Conservation (phyloP, 169 alveolate genomes). For the Eimeria sp. region DNA sequence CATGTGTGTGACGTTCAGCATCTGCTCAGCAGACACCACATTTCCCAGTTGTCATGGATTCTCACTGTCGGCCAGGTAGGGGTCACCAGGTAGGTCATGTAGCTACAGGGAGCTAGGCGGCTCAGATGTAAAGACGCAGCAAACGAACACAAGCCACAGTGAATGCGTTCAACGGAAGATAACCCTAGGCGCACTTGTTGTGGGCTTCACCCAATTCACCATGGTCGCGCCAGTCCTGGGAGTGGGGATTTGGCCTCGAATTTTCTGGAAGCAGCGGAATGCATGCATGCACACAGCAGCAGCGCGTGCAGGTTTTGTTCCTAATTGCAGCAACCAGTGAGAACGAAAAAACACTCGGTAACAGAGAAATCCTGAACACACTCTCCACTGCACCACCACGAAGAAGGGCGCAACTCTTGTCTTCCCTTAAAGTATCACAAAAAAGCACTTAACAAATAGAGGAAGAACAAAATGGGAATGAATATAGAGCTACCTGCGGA, state of each 20-base stretch:
- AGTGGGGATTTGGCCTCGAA: constrained; percentile 55
- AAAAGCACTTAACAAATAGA: not conserved
- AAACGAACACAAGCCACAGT: not conserved
- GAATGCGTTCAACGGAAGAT: not conserved
- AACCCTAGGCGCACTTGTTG: constrained; percentile 27
- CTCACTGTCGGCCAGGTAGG: not conserved
- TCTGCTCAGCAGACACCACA: not conserved
- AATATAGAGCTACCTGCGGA: not conserved
- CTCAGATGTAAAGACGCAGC: not conserved
- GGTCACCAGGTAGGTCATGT: not conserved
- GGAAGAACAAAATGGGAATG: not conserved
- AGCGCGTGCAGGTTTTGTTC: not conserved
- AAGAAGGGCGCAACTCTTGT: not conserved
- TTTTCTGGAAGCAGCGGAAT: constrained; percentile 15
- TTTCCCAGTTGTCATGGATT: not conserved
- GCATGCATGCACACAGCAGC: constrained; percentile 8
- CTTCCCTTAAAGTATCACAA: not conserved
- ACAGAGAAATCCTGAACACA: not conserved
- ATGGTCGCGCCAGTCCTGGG: constrained; percentile 68
- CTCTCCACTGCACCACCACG: not conserved
- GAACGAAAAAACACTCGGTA: not conserved
- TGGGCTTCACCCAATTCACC: constrained; percentile 67
- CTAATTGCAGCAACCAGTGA: no score
- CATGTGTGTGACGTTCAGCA: not conserved
- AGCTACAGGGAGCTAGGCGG: not conserved